A percentile compares a stretch with the other conserved stretches of the same genome.
These are phyloP conservation scores for Mycena indigotica DNA, from an alignment of 768 basidiomycete genomes.

Conservation along the genomic window DNA sequence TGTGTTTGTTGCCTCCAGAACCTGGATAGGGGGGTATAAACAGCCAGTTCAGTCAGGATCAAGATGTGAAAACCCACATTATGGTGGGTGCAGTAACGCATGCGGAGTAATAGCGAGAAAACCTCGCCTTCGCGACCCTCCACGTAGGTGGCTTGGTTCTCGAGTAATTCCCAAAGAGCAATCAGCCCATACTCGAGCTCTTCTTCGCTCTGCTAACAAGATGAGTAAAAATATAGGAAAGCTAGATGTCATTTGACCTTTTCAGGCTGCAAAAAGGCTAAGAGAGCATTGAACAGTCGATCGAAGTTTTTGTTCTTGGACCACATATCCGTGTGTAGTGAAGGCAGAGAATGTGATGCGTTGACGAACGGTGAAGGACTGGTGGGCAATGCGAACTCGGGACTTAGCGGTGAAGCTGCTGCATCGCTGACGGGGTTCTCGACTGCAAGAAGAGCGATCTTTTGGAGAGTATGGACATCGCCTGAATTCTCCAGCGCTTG, in stretches of 20 bases:
- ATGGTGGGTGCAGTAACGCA: slow-evolving; percentile 72
- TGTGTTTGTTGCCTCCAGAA: slow-evolving; percentile 80
- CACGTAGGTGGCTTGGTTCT: slow-evolving; percentile 68
- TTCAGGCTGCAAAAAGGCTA: slow-evolving; percentile 60
- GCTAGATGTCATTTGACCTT: slow-evolving; percentile 51
- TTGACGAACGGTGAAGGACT: slow-evolving; percentile 61
- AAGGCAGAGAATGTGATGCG: slow-evolving; percentile 42
- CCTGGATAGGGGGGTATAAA: slow-evolving; percentile 45
- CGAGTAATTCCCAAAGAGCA: slow-evolving; percentile 81
- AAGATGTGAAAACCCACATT: slow-evolving; percentile 62
- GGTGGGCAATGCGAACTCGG: slow-evolving; percentile 50
- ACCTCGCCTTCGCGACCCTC: slow-evolving; percentile 82
- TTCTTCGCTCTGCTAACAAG: slow-evolving; percentile 52
- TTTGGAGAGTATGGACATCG: slow-evolving; percentile 60
- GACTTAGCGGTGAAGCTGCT: slow-evolving; percentile 60
- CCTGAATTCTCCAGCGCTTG: slow-evolving; percentile 53
- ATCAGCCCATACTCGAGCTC: slow-evolving; percentile 79
- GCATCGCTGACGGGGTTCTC: slow-evolving; percentile 56
- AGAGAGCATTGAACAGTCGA: slow-evolving; percentile 64
- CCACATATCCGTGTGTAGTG: slow-evolving; percentile 67
- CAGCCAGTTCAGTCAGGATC: slow-evolving; percentile 5
- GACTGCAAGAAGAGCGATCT: slow-evolving; percentile 63
- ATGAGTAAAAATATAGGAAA: slow-evolving; percentile 6
- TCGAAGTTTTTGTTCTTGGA: slow-evolving; percentile 71
- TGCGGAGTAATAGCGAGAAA: slow-evolving; percentile 66